phyloP scores from a whole-genome alignment of 176 grass and related monocot genomes.

The Aegilops umbellulata region DNA sequence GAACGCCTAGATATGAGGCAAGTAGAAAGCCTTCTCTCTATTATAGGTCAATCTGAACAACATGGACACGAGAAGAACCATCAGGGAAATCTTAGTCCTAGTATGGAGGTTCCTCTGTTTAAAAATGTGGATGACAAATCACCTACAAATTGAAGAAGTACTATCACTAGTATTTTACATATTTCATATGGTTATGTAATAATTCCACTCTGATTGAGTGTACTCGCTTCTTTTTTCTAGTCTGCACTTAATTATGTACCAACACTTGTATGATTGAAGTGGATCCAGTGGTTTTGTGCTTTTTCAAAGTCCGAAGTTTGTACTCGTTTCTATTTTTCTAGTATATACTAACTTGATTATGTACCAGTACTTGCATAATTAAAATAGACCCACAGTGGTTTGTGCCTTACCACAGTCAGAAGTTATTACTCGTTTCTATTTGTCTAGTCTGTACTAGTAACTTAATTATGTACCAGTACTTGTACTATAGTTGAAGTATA shows the following conservation, averaged over 20 bases:
- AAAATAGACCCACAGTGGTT: too few relatives aligned
- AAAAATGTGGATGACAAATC: background rate
- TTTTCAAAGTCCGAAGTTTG: background rate
- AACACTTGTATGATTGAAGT: background rate
- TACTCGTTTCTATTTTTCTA: too few relatives aligned
- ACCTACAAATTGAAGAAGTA: background rate
- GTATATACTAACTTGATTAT: too few relatives aligned
- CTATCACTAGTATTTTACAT: too few relatives aligned
- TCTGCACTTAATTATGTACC: background rate
- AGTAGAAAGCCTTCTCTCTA: background rate
- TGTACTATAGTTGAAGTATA: too few relatives aligned
- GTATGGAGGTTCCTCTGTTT: background rate
- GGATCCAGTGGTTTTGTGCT: background rate
- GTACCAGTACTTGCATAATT: too few relatives aligned
- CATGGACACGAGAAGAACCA: background rate
- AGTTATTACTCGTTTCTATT: background rate
- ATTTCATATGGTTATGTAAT: too few relatives aligned
- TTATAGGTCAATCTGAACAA: background rate
- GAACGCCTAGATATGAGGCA: background rate
- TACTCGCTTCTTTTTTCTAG: background rate
- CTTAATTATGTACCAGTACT: too few relatives aligned
- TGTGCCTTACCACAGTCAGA: too few relatives aligned
- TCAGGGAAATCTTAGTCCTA: background rate
- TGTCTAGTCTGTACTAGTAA: too few relatives aligned
- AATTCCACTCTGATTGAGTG: background rate